A percentile compares a stretch with the other conserved stretches of the same genome.
Evolutionary conservation across 805 yeast genomes (phyloP).

Genomic region (Sugiyamaella valdiviana): DNA sequence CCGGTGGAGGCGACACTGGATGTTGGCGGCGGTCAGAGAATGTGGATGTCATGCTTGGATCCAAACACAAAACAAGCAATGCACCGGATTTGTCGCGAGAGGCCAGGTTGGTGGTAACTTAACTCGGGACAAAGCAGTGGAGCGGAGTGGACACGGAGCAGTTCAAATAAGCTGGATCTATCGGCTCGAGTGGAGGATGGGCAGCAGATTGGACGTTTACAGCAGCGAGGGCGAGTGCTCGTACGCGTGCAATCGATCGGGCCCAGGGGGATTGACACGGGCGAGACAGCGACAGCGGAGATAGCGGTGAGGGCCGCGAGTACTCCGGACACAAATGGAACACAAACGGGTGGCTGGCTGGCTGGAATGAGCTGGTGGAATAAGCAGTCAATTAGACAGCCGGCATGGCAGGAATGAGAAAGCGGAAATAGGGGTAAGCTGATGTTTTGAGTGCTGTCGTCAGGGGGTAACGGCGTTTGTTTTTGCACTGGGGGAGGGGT

Average conservation of each 20-base stretch:
- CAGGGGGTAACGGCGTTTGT: too few species aligned
- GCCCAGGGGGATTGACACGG: background rate
- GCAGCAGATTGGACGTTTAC: background rate
- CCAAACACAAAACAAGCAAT: background rate
- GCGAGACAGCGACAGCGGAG: background rate
- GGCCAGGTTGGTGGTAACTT: background rate
- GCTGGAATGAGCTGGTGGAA: background rate
- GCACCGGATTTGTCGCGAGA: background rate
- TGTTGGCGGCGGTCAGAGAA: slow-evolving; percentile 1
- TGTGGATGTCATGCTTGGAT: background rate
- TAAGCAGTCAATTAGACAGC: background rate
- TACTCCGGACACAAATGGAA: too few species aligned
- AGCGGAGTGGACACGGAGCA: background rate
- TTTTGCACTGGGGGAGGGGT: background rate
- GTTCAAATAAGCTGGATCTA: too few species aligned
- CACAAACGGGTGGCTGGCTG: too few species aligned
- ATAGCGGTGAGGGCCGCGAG: too few species aligned
- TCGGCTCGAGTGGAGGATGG: background rate
- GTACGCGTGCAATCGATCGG: background rate
- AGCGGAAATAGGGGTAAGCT: background rate
- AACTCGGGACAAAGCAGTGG: background rate
- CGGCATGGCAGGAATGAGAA: background rate
- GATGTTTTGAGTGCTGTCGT: too few species aligned
- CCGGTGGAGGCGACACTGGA: slow-evolving; percentile 4
- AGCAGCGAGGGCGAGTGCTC: background rate